Evolutionary conservation across 352 stramenopile genomes (phyloP), one percentile per base, ranked within the genome.

Genomic region (Phytophthora colocasiae): DNA sequence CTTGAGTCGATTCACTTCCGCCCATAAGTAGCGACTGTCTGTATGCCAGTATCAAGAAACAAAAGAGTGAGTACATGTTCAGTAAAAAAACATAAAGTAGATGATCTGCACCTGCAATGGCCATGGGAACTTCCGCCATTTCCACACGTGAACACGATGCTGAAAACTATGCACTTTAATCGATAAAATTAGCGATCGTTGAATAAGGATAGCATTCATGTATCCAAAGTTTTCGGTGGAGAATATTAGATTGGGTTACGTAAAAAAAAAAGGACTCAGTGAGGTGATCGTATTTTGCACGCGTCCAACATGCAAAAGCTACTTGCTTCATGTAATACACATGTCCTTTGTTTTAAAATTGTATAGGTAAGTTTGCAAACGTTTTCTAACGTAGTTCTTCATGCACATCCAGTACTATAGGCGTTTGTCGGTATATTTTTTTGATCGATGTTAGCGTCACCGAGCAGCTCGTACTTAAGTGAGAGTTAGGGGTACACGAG

Each of bases 1-100:
- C 58, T 89, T 91, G 46, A 91, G 70, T 15, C 80, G 72, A 49
- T 85, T 74, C 26, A 91, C 80, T 55, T 91, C 80, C 7, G 52
- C 69, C 80, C 80, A 87, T 22, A 91, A 52, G 47, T 88, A 75
- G 22, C 75, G 72, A 49, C 58, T 76, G 29, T 90, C 83, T 75
- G 52, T 32, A 22, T 22, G 22, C 9, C 15, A 47, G 52, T 63
- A 62, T 12, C n/a, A 46, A 22, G 49, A 43, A 39, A 40, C 19
- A 43, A 26, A 22, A n/a, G 29, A 34, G 29, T 34, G 29, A 34
- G 29, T 34, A 9, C 6, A 9, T 7, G 27, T 9, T 34, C 6
- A 34, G 29, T 7, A 7, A 34, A 9, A n/a, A 6, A 34, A 29
- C 15, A 44, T 22, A 14, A 31, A 17, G 24, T 0, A 27, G 10